These are phyloP conservation scores for Hirsutella minnesotensis DNA, from an alignment of 2,329 filamentous ascomycete species.

Conservation along the genomic window DNA sequence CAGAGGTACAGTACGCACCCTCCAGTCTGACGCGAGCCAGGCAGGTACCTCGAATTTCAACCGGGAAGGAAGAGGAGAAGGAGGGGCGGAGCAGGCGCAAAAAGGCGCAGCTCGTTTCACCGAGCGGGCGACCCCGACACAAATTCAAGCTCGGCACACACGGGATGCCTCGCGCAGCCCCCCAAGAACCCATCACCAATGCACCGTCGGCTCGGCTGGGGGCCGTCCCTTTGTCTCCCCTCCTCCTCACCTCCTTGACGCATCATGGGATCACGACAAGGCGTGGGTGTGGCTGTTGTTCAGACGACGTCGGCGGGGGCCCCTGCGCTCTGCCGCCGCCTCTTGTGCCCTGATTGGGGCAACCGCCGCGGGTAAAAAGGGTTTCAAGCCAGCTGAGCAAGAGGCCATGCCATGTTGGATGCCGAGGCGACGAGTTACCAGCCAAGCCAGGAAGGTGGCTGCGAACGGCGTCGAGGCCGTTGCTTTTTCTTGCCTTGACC, in stretches of 20 bases:
- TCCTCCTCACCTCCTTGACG: not conserved
- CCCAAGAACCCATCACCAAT: too few species aligned
- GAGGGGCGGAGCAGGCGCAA: too few species aligned
- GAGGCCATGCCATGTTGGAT: not conserved
- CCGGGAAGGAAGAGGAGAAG: too few species aligned
- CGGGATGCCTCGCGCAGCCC: too few species aligned
- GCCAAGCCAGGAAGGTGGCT: not conserved
- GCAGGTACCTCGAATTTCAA: too few species aligned
- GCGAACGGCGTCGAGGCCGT: not conserved
- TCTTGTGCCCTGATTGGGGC: slow-evolving; percentile 3
- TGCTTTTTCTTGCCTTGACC: not conserved
- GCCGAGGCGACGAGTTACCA: not conserved
- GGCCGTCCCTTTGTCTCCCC: not conserved
- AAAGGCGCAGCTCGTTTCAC: too few species aligned
- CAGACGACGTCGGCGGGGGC: slow-evolving; percentile 1
- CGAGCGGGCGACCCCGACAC: too few species aligned
- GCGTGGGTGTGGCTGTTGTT: not conserved
- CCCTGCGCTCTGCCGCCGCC: not conserved
- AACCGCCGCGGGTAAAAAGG: not conserved
- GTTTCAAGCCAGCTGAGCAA: slow-evolving; percentile 1
- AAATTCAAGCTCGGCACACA: too few species aligned
- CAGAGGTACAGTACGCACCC: too few species aligned
- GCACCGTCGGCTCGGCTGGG: too few species aligned
- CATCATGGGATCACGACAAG: not conserved
- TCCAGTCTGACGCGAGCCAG: too few species aligned